Evolutionary conservation across 1,284 basidiomycete genomes (phyloP).

Genomic region (Papiliotrema laurentii): DNA sequence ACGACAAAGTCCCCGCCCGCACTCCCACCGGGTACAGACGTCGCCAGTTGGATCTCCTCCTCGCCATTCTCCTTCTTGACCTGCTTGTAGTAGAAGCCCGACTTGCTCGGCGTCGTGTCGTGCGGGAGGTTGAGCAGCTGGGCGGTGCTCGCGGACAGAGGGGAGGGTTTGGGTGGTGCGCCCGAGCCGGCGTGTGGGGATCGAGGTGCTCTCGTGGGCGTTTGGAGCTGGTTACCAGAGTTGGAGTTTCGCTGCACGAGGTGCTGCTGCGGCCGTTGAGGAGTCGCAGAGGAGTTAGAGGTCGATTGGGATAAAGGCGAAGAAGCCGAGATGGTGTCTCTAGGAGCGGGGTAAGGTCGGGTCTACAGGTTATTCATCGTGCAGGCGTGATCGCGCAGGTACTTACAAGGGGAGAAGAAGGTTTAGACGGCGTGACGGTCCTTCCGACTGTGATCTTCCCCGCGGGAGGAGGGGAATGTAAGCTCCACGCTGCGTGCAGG

Average conservation of each 20-base stretch:
- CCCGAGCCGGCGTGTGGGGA: too few relatives aligned
- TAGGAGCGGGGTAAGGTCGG: conserved; percentile 11
- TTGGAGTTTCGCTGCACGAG: conserved; percentile 5
- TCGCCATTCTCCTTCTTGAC: conserved; percentile 4
- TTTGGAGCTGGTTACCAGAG: conserved; percentile 4
- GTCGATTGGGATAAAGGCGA: conserved; percentile 2
- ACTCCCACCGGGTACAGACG: too few relatives aligned
- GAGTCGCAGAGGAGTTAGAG: too few relatives aligned
- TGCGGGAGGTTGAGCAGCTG: conserved; percentile 28
- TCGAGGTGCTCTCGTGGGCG: too few relatives aligned
- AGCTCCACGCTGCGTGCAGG: conserved; percentile 23
- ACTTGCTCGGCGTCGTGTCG: conserved; percentile 13
- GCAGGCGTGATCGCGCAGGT: too few relatives aligned
- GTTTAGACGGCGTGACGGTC: conserved; percentile 17
- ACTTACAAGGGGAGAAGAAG: conserved; percentile 40
- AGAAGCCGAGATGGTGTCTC: neutral
- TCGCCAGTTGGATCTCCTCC: too few relatives aligned
- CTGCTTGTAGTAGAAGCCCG: conserved; percentile 34
- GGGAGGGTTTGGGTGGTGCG: conserved; percentile 12
- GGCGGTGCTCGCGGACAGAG: conserved; percentile 27
- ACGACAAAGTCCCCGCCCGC: conserved; percentile 27
- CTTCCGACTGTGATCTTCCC: conserved; percentile 9
- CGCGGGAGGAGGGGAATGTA: conserved; percentile 26
- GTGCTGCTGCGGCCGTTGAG: too few relatives aligned
- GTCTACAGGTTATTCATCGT: conserved; percentile 6